Base-by-base conservation (phyloP, 352 stramenopile genomes). In the Globisporangium mamillatum region DNA sequence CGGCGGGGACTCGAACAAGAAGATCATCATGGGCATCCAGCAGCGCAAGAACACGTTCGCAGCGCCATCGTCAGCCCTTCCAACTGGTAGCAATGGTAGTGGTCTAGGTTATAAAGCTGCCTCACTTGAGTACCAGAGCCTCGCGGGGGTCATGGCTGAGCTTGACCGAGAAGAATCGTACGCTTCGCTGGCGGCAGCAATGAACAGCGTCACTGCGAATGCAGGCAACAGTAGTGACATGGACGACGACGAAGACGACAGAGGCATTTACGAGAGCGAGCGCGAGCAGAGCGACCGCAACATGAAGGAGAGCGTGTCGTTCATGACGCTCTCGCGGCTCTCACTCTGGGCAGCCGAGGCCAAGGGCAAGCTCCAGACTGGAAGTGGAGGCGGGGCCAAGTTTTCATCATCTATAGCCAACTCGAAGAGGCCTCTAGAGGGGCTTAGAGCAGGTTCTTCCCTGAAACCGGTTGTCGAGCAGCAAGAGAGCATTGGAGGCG, bases 131-230 rank as follows among this genome's bases (percentile, higher is more conserved):
- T 79, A 74, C 52, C 74, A 74, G 59, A 75, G 70, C 14, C 27
- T 75, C 12, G 55, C 60, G 0, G 68, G 73, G 9, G 67, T 61
- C 9, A 64, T 77, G 58, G 66, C 63, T 0, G 75, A 79, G 54
- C 67, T 88, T 12, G 82, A 87, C 57, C 72, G 80, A 4, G 83
- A 91, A 25, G 80, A 77, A 16, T 88, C 80, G 0, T 89, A 87
- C 41, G 78, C 76, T n/a, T 90, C 78, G 1, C 71, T 91, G 1
- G 71, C 75, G 18, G 81, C 77, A 9, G 81, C 81, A 1, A 89
- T 90, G 76, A 73, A 50, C 5, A 70, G 66, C 29, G 62, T 81
- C 29, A 68, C 38, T 4, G n/a, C 24, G 18, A 32, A 29, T 32
- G 29, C 56, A 18, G 38, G 50, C 38, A 61, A 29, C 20, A 64